A percentile compares a stretch with the other conserved stretches of the same genome.
Conservation (phyloP, 2,329 filamentous ascomycete species). For the Epicoccum sorghinum region DNA sequence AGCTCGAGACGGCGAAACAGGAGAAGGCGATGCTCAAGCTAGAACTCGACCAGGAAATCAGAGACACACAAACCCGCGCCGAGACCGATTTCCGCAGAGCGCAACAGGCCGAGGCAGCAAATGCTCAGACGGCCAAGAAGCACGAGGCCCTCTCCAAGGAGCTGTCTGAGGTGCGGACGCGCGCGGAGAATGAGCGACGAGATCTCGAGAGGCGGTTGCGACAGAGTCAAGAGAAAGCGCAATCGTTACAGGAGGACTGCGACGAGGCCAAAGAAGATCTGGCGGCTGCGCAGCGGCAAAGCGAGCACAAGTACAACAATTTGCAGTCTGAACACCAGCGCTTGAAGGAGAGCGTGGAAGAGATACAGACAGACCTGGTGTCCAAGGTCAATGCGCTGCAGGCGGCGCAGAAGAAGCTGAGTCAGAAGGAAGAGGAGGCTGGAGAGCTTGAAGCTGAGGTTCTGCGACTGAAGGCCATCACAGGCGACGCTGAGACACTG, state of each 20-base stretch:
- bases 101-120: constrained; percentile 62
- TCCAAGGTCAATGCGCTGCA: constrained; percentile 63
- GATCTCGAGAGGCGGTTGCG: constrained; percentile 62
- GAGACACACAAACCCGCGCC: constrained; percentile 79
- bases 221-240: constrained; percentile 70
- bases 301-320: constrained; percentile 63
- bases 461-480: constrained; percentile 81
- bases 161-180: constrained; percentile 60
- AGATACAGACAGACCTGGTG: constrained; percentile 65
- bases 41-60: constrained; percentile 81
- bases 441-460: constrained; percentile 83
- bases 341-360: constrained; percentile 64
- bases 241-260: constrained; percentile 76
- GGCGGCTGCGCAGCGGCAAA: constrained; percentile 71
- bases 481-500: constrained; percentile 84
- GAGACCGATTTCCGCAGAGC: constrained; percentile 81
- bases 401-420: constrained; percentile 68
- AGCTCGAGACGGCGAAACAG: constrained; percentile 83
- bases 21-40: constrained; percentile 81
- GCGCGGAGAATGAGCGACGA: constrained; percentile 61
- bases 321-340: constrained; percentile 65
- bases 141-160: constrained; percentile 61
- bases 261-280: constrained; percentile 81
- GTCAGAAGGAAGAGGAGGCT: constrained; percentile 71
- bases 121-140: constrained; percentile 59